Evolutionary conservation across 805 yeast genomes (phyloP).

Genomic region (Myxozyma mucilagina): DNA sequence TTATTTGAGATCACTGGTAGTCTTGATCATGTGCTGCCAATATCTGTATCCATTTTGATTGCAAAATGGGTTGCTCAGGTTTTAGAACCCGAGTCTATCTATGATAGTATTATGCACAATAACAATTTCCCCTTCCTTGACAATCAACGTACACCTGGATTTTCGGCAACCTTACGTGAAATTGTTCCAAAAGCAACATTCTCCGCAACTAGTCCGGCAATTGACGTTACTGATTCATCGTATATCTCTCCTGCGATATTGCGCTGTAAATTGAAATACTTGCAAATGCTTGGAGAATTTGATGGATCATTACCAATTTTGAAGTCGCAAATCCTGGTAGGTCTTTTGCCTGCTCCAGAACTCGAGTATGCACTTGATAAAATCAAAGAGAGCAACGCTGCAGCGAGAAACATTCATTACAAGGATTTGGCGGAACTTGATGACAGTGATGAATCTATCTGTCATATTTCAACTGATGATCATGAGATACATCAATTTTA

Average conservation of each 20-base stretch:
- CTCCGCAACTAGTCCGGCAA: constrained; percentile 31
- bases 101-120: constrained; percentile 49
- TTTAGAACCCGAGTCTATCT: constrained; percentile 53
- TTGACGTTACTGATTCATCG: constrained; percentile 46
- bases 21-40: constrained; percentile 57
- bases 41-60: constrained; percentile 56
- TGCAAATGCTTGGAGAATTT: constrained; percentile 48
- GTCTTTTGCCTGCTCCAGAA: constrained; percentile 52
- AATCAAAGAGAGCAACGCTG: constrained; percentile 35
- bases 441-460: constrained; percentile 32
- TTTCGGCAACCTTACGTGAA: constrained; percentile 45
- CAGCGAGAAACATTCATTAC: constrained; percentile 26
- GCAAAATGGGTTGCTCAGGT: constrained; percentile 58
- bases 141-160: constrained; percentile 43
- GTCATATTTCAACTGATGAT: constrained; percentile 34
- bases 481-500: constrained; percentile 31
- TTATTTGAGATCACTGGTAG: constrained; percentile 58
- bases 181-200: constrained; percentile 40
- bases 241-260: constrained; percentile 41
- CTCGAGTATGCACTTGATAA: constrained; percentile 55
- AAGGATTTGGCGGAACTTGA: constrained; percentile 20
- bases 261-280: constrained; percentile 41
- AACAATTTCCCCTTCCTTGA: constrained; percentile 59
- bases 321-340: constrained; percentile 45
- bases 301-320: constrained; percentile 57